phyloP scores from a whole-genome alignment of 257 asterid species.

The Ballota nigra region DNA sequence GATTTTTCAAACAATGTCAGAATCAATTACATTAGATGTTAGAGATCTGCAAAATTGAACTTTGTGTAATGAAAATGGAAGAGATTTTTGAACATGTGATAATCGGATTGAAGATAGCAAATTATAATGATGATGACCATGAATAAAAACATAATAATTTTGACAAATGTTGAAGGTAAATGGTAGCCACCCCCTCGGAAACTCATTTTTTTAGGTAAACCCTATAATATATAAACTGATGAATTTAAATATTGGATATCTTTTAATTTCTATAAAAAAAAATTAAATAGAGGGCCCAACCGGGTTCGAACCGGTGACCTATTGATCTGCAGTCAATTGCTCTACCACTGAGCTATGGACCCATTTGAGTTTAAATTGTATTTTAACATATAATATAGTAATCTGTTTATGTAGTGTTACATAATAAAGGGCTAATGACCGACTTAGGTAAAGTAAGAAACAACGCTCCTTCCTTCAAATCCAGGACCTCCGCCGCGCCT shows the following conservation, averaged over 20 bases:
- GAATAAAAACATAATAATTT: background rate
- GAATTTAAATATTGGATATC: too few species aligned
- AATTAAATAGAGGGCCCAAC: conserved; percentile 23
- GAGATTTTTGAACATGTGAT: background rate
- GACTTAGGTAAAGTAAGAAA: background rate
- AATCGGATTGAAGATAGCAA: background rate
- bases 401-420: background rate
- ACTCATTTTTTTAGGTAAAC: background rate
- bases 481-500: background rate
- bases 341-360: conserved; percentile 97
- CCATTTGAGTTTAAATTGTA: conserved; percentile 6
- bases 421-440: background rate
- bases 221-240: background rate
- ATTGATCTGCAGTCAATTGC: conserved; percentile 83
- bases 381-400: too few species aligned
- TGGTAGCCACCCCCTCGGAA: too few species aligned
- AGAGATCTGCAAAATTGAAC: conserved; percentile 4
- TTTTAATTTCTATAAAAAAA: too few species aligned
- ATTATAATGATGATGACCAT: background rate
- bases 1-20: too few species aligned
- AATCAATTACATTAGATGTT: background rate
- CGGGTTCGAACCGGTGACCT: conserved; percentile 84
- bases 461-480: background rate
- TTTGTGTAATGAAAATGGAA: background rate
- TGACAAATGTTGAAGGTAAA: too few species aligned